phyloP scores from a whole-genome alignment of 2,329 filamentous ascomycete genomes.

The Pyrenochaeta sp. region DNA sequence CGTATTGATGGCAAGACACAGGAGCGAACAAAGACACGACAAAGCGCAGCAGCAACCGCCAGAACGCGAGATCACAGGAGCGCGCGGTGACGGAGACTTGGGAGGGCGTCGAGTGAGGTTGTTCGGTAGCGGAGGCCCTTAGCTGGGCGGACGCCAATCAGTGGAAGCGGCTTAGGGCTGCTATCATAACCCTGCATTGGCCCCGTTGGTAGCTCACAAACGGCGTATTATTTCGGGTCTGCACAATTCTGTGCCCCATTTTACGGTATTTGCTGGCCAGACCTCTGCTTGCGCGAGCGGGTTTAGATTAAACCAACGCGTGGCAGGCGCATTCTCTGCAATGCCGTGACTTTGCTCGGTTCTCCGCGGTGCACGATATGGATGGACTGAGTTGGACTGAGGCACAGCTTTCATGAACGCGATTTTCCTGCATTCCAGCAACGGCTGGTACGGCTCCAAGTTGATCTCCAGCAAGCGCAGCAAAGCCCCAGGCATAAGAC shows the following conservation, averaged over 20 bases:
- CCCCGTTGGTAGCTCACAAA: slow-evolving; percentile 24
- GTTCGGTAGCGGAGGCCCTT: slow-evolving; percentile 24
- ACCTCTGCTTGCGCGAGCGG: slow-evolving; percentile 10
- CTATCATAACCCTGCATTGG: slow-evolving; percentile 29
- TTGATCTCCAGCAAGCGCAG: slow-evolving; percentile 5
- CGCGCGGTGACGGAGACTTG: slow-evolving; percentile 23
- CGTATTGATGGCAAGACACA: slow-evolving; percentile 19
- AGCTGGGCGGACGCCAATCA: slow-evolving; percentile 25
- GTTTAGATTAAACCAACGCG: slow-evolving; percentile 20
- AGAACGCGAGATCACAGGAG: slow-evolving; percentile 22
- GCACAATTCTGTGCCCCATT: slow-evolving; percentile 27
- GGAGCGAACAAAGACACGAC: slow-evolving; percentile 31
- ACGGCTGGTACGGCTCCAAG: slow-evolving; percentile 1
- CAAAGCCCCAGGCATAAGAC: slow-evolving; percentile 2
- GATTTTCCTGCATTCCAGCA: slow-evolving; percentile 1
- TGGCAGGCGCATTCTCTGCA: slow-evolving; percentile 23
- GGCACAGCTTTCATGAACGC: background rate
- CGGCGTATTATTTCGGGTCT: slow-evolving; percentile 25
- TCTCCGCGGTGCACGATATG: background rate
- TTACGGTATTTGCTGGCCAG: slow-evolving; percentile 27
- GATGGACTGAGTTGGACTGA: background rate
- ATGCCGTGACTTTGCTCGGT: slow-evolving; percentile 4
- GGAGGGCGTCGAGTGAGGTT: slow-evolving; percentile 27
- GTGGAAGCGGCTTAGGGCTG: slow-evolving; percentile 26
- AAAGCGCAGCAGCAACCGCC: slow-evolving; percentile 31